phyloP scores from a whole-genome alignment of 2,329 filamentous ascomycete species.

The Emergomyces pasteurianus region DNA sequence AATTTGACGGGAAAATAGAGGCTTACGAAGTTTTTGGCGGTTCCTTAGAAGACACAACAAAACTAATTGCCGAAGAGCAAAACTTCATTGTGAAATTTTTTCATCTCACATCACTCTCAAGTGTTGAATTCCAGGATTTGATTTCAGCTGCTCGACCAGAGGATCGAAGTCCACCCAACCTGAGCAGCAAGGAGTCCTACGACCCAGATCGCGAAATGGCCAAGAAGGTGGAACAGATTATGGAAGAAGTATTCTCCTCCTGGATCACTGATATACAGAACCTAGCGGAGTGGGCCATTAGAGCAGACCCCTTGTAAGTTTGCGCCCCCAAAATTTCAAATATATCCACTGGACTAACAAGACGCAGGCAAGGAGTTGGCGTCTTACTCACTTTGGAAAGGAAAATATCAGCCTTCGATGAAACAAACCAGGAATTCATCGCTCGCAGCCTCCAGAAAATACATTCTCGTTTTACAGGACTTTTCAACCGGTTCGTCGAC shows the following conservation, averaged over 20 bases:
- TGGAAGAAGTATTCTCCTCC: constrained; percentile 81
- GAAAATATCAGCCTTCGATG: constrained; percentile 65
- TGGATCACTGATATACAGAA: constrained; percentile 65
- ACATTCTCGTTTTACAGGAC: constrained; percentile 58
- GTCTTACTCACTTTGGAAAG: constrained; percentile 70
- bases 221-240: constrained; percentile 69
- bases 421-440: constrained; percentile 88
- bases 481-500: constrained; percentile 82
- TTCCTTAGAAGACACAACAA: constrained; percentile 68
- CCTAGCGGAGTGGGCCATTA: constrained; percentile 72
- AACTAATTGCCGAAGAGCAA: constrained; percentile 81
- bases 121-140: constrained; percentile 70
- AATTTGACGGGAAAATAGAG: constrained; percentile 53
- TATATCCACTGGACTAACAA: constrained; percentile 18
- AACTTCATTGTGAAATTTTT: constrained; percentile 98
- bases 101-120: constrained; percentile 77
- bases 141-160: constrained; percentile 55
- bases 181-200: constrained; percentile 63
- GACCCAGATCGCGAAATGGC: constrained; percentile 82
- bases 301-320: constrained; percentile 67
- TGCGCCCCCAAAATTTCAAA: background rate
- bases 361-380: constrained; percentile 68
- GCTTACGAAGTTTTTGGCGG: constrained; percentile 73
- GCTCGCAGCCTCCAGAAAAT: constrained; percentile 68
- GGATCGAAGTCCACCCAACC: constrained; percentile 57